Percentiles rank a stretch among this genome's conserved stretches.
These are phyloP conservation scores for Solanum dulcamara DNA, from an alignment of 257 asterid genomes.

Conservation along the genomic window DNA sequence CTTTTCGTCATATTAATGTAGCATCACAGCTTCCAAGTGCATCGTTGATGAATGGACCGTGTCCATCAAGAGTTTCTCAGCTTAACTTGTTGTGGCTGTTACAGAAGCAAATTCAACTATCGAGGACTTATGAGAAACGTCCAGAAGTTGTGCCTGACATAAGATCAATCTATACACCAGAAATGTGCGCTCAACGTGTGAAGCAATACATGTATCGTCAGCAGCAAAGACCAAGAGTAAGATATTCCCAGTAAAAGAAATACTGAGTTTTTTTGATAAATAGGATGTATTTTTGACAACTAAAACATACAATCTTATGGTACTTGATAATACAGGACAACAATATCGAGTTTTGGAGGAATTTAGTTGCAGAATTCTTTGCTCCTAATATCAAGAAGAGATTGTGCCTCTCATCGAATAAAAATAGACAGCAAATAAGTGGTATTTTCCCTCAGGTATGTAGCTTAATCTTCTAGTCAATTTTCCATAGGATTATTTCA, in stretches of 20 bases:
- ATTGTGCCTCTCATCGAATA: conserved; percentile 15
- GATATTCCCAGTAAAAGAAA: neutral
- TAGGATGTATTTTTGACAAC: neutral
- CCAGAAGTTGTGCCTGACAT: neutral
- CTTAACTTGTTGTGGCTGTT: neutral
- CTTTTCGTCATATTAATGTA: neutral
- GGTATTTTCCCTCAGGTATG: conserved; percentile 8
- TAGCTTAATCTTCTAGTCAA: neutral
- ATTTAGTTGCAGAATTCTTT: conserved; percentile 15
- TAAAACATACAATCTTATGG: neutral
- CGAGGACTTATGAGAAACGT: neutral
- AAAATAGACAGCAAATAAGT: neutral
- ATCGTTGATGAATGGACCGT: neutral
- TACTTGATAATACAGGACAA: conserved; percentile 14
- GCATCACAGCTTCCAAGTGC: neutral
- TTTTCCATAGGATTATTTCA: neutral
- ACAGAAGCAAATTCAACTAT: neutral
- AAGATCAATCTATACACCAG: neutral
- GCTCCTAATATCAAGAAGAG: conserved; percentile 20
- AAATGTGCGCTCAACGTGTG: conserved; percentile 10
- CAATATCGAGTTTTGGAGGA: conserved; percentile 21
- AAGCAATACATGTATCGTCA: conserved; percentile 5
- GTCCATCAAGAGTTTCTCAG: neutral
- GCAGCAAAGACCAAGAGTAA: conserved; percentile 17
- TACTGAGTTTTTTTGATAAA: neutral